phyloP scores from a whole-genome alignment of 768 basidiomycete species.

The Crucibulum laeve region DNA sequence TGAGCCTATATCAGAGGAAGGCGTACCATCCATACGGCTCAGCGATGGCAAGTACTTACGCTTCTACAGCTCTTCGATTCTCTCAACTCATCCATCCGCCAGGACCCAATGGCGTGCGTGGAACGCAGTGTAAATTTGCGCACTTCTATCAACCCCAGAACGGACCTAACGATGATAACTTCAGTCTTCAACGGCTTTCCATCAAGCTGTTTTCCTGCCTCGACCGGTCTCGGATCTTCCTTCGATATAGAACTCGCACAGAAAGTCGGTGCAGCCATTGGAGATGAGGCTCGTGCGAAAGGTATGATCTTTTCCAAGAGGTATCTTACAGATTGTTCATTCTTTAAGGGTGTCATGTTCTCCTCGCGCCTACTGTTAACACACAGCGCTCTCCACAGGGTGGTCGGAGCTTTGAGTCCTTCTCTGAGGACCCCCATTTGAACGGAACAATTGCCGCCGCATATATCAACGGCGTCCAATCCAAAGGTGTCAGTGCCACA shows the following conservation, averaged over 20 bases:
- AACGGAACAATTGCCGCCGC: slow-evolving; percentile 53
- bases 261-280: slow-evolving; percentile 45
- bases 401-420: slow-evolving; percentile 57
- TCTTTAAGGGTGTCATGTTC: slow-evolving; percentile 34
- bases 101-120: slow-evolving; percentile 49
- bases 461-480: slow-evolving; percentile 61
- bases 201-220: slow-evolving; percentile 53
- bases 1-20: slow-evolving; percentile 32
- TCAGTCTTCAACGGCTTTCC: slow-evolving; percentile 53
- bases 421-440: slow-evolving; percentile 58
- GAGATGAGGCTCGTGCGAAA: slow-evolving; percentile 49
- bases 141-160: slow-evolving; percentile 37
- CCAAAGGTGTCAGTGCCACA: slow-evolving; percentile 51
- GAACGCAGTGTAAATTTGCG: slow-evolving; percentile 30
- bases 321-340: neutral
- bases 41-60: slow-evolving; percentile 35
- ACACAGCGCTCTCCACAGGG: slow-evolving; percentile 58
- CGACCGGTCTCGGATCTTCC: slow-evolving; percentile 51
- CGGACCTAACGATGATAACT: slow-evolving; percentile 12
- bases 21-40: slow-evolving; percentile 36
- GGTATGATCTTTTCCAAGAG: slow-evolving; percentile 17
- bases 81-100: neutral
- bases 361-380: slow-evolving; percentile 64
- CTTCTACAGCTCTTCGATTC: neutral
- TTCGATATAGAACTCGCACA: slow-evolving; percentile 48